phyloP scores from a whole-genome alignment of 371 early-diverging fungal species.

The Apophysomyces sp. region DNA sequence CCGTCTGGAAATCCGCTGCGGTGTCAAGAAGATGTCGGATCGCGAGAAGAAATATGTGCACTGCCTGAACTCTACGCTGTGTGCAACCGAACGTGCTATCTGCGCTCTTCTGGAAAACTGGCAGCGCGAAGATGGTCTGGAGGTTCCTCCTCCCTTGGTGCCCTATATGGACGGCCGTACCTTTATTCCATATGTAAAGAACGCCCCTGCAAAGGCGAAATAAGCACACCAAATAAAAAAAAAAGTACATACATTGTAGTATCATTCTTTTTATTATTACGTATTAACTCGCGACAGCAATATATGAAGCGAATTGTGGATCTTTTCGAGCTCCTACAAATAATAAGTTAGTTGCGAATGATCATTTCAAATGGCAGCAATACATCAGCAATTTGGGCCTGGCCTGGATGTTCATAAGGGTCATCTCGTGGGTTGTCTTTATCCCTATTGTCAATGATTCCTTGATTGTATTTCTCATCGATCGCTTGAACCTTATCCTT shows the following conservation, averaged over 20 bases:
- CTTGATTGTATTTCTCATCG: slow-evolving; percentile 29
- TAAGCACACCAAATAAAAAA: slow-evolving; percentile 7
- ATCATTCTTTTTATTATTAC: slow-evolving; percentile 1
- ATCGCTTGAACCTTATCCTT: slow-evolving; percentile 19
- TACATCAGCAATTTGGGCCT: slow-evolving; percentile 28
- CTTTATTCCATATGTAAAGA: slow-evolving; percentile 85
- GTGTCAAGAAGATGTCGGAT: slow-evolving; percentile 96
- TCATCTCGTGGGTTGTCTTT: slow-evolving; percentile 12
- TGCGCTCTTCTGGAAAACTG: slow-evolving; percentile 99
- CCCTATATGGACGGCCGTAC: slow-evolving; percentile 94
- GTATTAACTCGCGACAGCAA: slow-evolving; percentile 20
- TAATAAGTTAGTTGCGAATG: neutral
- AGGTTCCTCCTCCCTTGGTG: slow-evolving; percentile 84
- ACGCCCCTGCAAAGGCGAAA: slow-evolving; percentile 37
- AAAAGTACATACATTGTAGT: neutral
- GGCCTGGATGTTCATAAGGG: slow-evolving; percentile 27
- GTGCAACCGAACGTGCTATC: slow-evolving; percentile 97
- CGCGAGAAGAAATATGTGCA: slow-evolving; percentile 98
- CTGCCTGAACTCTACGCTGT: slow-evolving; percentile 98
- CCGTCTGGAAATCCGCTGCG: slow-evolving; percentile 96
- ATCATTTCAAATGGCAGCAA: no score
- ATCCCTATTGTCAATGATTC: slow-evolving; percentile 19
- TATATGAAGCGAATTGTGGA: slow-evolving; percentile 18
- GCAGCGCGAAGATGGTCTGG: slow-evolving; percentile 92
- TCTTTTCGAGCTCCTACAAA: slow-evolving; percentile 16